These are phyloP conservation scores for Canariomyces notabilis DNA, from an alignment of 2,329 filamentous ascomycete genomes.

Conservation along the genomic window DNA sequence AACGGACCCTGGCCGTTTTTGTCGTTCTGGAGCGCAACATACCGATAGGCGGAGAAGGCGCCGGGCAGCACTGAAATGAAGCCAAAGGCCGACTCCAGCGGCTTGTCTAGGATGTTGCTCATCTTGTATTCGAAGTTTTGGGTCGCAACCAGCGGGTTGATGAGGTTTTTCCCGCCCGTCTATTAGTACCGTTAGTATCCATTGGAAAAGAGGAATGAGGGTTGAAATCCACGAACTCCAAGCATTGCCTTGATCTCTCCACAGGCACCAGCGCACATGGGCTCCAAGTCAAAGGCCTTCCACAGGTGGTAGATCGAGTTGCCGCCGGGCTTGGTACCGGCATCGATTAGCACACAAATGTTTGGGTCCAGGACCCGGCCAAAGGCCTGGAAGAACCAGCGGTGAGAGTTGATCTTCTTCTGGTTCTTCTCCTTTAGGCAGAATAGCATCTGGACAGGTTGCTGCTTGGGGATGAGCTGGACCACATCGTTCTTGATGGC, in stretches of 20 bases:
- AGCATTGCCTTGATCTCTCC: slow-evolving; percentile 99
- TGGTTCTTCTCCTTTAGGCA: slow-evolving; percentile 99
- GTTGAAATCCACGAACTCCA: too few relatives aligned
- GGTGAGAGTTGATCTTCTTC: slow-evolving; percentile 99
- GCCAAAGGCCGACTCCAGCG: slow-evolving; percentile 91
- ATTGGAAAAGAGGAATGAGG: too few relatives aligned
- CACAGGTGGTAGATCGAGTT: slow-evolving; percentile 97
- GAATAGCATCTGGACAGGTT: slow-evolving; percentile 94
- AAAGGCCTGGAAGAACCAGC: slow-evolving; percentile 99
- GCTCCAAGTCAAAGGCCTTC: slow-evolving; percentile 97
- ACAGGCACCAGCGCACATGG: slow-evolving; percentile 95
- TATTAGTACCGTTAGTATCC: too few relatives aligned
- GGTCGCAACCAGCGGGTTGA: slow-evolving; percentile 90
- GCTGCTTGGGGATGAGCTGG: slow-evolving; percentile 74
- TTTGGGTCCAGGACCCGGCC: slow-evolving; percentile 89
- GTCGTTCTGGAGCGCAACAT: slow-evolving; percentile 91
- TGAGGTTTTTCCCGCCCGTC: slow-evolving; percentile 73
- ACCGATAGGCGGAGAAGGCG: slow-evolving; percentile 97
- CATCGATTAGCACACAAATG: slow-evolving; percentile 93
- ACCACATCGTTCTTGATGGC: slow-evolving; percentile 89
- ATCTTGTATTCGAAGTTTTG: slow-evolving; percentile 99
- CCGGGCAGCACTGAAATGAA: slow-evolving; percentile 96
- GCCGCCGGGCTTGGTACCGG: slow-evolving; percentile 87
- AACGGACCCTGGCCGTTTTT: slow-evolving; percentile 88
- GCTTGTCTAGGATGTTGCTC: slow-evolving; percentile 98